Conservation (phyloP, 805 yeast genomes). For the Ogataea nitratoaversa region DNA sequence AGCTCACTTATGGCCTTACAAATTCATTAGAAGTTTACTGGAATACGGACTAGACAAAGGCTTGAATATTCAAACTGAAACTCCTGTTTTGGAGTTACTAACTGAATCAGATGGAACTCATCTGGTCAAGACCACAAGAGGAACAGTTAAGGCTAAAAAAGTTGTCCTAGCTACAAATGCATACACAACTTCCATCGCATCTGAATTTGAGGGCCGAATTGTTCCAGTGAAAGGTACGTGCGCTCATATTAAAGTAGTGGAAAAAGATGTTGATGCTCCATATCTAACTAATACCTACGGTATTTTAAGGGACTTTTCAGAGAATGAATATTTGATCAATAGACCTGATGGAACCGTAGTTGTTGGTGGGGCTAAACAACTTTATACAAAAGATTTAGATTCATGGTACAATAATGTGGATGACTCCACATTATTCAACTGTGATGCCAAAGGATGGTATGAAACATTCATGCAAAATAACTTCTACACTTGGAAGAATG, state of each 20-base stretch:
- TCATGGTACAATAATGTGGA: conserved; percentile 31
- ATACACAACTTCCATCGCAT: conserved; percentile 20
- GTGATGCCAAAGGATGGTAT: conserved; percentile 22
- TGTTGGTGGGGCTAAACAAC: conserved; percentile 32
- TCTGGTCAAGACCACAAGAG: conserved; percentile 26
- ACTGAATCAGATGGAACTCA: conserved; percentile 25
- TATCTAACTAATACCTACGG: conserved; percentile 32
- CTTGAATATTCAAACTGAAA: conserved; percentile 37
- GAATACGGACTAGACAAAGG: conserved; percentile 31
- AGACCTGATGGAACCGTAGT: conserved; percentile 36
- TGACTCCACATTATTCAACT: conserved; percentile 29
- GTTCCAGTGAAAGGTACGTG: conserved; percentile 34
- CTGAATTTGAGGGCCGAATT: conserved; percentile 24
- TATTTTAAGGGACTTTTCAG: conserved; percentile 13
- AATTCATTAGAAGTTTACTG: conserved; percentile 33
- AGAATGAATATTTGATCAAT: conserved; percentile 30
- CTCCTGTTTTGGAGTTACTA: conserved; percentile 29
- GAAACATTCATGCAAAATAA: conserved; percentile 27
- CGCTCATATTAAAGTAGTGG: conserved; percentile 24
- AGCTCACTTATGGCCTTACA: conserved; percentile 41
- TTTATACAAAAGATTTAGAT: conserved; percentile 21
- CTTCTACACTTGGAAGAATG: conserved; percentile 30
- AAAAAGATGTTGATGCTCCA: conserved; percentile 15
- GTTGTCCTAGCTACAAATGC: conserved; percentile 36
- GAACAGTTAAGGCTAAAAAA: conserved; percentile 25